Evolutionary conservation across 2,329 filamentous ascomycete species (phyloP).

Genomic region (Fusarium decemcellulare): DNA sequence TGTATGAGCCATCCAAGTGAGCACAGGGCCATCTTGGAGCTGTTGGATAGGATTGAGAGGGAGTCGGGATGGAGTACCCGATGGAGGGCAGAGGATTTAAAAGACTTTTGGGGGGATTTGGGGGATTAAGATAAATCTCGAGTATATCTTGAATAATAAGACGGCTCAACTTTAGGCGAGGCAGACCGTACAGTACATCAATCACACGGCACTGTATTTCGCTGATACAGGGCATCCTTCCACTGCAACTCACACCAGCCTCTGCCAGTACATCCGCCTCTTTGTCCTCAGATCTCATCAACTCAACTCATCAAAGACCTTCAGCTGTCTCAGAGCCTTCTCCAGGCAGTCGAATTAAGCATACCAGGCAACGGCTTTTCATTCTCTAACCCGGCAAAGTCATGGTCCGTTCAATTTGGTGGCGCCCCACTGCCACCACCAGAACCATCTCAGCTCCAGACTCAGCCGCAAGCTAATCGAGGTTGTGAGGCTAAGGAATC

Average conservation of each 20-base stretch:
- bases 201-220: background rate
- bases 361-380: background rate
- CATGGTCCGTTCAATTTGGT: background rate
- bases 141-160: too few relatives aligned
- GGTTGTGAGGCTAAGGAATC: constrained; percentile 18
- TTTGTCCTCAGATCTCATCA: background rate
- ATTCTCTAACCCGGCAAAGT: background rate
- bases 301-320: background rate
- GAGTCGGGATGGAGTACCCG: constrained; percentile 68
- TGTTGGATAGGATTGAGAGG: constrained; percentile 63
- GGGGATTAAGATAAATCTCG: background rate
- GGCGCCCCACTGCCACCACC: constrained; percentile 40
- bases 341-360: too few relatives aligned
- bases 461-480: constrained; percentile 19
- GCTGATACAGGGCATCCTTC: background rate
- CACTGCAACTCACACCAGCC: background rate
- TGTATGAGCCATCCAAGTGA: constrained; percentile 64
- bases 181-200: background rate
- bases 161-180: background rate
- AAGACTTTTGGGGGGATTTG: constrained; percentile 56
- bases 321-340: background rate
- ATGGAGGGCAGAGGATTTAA: constrained; percentile 67
- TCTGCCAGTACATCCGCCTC: background rate
- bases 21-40: constrained; percentile 59
- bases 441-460: constrained; percentile 18